A percentile compares a stretch with the other conserved stretches of the same genome.
Conservation (phyloP, 768 basidiomycete species). For the Russula sp. region DNA sequence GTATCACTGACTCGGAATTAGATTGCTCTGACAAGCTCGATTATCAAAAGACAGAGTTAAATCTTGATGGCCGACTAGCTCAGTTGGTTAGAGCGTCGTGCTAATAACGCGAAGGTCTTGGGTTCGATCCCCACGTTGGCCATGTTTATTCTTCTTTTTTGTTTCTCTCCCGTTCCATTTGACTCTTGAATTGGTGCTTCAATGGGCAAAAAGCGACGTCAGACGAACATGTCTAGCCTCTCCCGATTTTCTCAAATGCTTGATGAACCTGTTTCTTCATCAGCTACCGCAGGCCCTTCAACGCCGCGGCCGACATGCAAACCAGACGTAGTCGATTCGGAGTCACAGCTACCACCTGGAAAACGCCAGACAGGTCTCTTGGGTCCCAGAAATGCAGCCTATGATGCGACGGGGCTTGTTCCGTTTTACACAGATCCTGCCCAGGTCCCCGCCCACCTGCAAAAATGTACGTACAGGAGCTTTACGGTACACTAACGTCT, state of each 20-base stretch:
- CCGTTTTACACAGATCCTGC: slow-evolving; percentile 56
- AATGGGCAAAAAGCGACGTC: slow-evolving; percentile 19
- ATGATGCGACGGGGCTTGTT: slow-evolving; percentile 68
- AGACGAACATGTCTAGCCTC: slow-evolving; percentile 16
- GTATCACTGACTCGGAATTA: no score
- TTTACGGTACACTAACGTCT: background rate
- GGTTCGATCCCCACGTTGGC: slow-evolving; percentile 28
- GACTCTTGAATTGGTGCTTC: background rate
- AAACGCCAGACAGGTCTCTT: slow-evolving; percentile 16
- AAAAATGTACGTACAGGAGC: slow-evolving; percentile 64
- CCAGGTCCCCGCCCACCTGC: slow-evolving; percentile 70
- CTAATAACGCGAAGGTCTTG: slow-evolving; percentile 47
- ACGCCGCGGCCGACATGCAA: background rate
- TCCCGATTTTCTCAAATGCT: slow-evolving; percentile 7
- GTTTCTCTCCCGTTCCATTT: background rate
- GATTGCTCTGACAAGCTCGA: no score
- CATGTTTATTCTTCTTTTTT: background rate
- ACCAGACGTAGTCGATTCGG: background rate
- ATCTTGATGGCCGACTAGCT: slow-evolving; percentile 46
- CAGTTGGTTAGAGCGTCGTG: slow-evolving; percentile 93
- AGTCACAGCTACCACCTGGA: background rate
- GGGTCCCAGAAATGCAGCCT: slow-evolving; percentile 15
- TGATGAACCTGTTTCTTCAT: background rate
- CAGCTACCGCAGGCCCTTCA: background rate
- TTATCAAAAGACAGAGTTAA: background rate